Evolutionary conservation across 805 yeast genomes (phyloP).

Genomic region (Candida cerambycidarum): DNA sequence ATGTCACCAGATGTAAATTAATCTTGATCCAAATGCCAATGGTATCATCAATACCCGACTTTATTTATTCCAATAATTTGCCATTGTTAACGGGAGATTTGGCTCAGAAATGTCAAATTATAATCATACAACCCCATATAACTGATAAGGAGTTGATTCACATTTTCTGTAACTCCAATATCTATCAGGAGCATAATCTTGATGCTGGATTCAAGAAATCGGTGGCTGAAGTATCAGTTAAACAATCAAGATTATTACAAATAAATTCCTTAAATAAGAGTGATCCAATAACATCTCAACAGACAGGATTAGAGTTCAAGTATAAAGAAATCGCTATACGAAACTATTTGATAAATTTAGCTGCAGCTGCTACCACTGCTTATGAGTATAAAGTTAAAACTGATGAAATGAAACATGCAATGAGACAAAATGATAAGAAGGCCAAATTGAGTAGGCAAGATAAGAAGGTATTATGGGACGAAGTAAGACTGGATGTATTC

Average conservation of each 20-base stretch:
- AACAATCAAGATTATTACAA: slow-evolving; percentile 45
- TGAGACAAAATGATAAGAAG: slow-evolving; percentile 24
- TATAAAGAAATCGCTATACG: slow-evolving; percentile 48
- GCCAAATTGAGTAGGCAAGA: slow-evolving; percentile 39
- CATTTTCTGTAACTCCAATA: slow-evolving; percentile 39
- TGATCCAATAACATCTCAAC: slow-evolving; percentile 30
- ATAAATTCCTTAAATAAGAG: slow-evolving; percentile 27
- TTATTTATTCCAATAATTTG: slow-evolving; percentile 29
- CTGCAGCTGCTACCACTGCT: slow-evolving; percentile 56
- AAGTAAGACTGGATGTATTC: slow-evolving; percentile 51
- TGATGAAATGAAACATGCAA: slow-evolving; percentile 31
- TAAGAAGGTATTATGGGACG: slow-evolving; percentile 48
- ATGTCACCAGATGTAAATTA: slow-evolving; percentile 48
- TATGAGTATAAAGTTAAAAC: slow-evolving; percentile 46
- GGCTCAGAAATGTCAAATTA: slow-evolving; percentile 39
- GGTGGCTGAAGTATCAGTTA: slow-evolving; percentile 51
- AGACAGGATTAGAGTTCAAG: slow-evolving; percentile 31
- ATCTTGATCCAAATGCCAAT: slow-evolving; percentile 40
- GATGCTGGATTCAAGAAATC: slow-evolving; percentile 44
- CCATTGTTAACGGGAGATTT: slow-evolving; percentile 45
- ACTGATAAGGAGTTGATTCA: slow-evolving; percentile 44
- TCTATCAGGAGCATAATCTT: slow-evolving; percentile 50
- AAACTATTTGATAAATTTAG: slow-evolving; percentile 50
- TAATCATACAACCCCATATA: slow-evolving; percentile 40
- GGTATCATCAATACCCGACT: slow-evolving; percentile 37